Evolutionary conservation across 2,329 filamentous ascomycete genomes (phyloP), one percentile per base, ranked within the genome.

Genomic region (Xylaria sp.): DNA sequence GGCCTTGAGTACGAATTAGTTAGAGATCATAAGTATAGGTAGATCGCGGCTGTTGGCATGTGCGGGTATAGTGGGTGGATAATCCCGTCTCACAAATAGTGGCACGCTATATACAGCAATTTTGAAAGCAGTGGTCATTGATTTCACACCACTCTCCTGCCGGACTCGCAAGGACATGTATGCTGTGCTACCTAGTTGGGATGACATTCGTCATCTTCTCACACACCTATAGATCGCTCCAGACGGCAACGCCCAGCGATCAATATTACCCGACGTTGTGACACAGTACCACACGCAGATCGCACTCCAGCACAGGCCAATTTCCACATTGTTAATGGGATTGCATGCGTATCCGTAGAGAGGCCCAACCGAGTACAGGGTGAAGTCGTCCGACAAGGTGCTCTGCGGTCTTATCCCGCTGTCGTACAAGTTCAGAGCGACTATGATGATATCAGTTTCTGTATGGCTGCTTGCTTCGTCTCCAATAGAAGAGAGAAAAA

Each of bases 181-280:
- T 66, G 61, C 26, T 40, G 65, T 68, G 65, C n/a, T 44, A 67
- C 60, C 60, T 38, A 46, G 4, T 51, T 15, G 26, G 51, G 38
- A 11, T 56, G 26, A 36, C 49, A 63, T 44, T 65, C 57, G 61
- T 56, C 57, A 67, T 48, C 28, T 28, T 36, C 36, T 58, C 13
- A 28, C 60, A 57, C 59, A 31, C 59, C 57, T 28, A 44, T 48
- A 36, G 48, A 53, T 69, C 64, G 60, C 65, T 15, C 57, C 13
- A 17, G 61, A 61, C 65, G 44, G 61, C 58, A 59, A 26, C 28
- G 28, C 40, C 10, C 11, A 48, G 63, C 58, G 38, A 62, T 60
- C n/a, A 57, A 63, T 49, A 59, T 31, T 59, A 59, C 20, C 58
- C 58, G 56, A 67, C 48, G 65, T 40, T 65, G 67, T 62, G 48